These are phyloP conservation scores for Setomelanomma holmii DNA, from an alignment of 2,329 filamentous ascomycete species.

Conservation along the genomic window DNA sequence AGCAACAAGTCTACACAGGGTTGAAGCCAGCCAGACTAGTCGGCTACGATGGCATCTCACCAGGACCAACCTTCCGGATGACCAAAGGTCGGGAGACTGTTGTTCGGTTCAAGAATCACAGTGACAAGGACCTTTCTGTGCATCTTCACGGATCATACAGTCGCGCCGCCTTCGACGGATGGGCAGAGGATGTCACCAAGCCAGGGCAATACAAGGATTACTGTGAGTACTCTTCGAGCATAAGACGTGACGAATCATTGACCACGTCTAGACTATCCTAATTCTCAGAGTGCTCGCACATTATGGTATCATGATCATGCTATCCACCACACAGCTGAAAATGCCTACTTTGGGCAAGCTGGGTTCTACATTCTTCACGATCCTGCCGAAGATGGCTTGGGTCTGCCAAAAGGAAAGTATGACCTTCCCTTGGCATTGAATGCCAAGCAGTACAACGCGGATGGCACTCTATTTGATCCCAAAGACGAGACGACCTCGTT, in stretches of 20 bases:
- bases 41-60: conserved; percentile 64
- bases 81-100: conserved; percentile 59
- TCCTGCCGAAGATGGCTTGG: conserved; percentile 57
- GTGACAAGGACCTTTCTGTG: conserved; percentile 55
- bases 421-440: conserved; percentile 62
- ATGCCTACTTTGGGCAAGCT: conserved; percentile 66
- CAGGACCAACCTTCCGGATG: conserved; percentile 62
- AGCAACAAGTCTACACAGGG: conserved; percentile 53
- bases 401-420: conserved; percentile 61
- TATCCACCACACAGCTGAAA: conserved; percentile 58
- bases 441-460: conserved; percentile 62
- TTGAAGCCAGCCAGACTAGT: conserved; percentile 52
- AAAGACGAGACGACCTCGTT: conserved; percentile 57
- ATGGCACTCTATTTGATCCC: conserved; percentile 60
- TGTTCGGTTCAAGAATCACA: conserved; percentile 64
- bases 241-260: conserved; percentile 1
- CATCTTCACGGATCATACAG: conserved; percentile 64
- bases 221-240: conserved; percentile 21
- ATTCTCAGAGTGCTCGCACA: conserved; percentile 59
- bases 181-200: conserved; percentile 61
- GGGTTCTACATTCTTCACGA: conserved; percentile 65
- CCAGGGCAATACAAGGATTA: conserved; percentile 61
- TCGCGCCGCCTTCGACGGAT: conserved; percentile 59
- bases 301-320: conserved; percentile 64
- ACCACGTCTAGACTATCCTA: conserved; percentile 58